These are phyloP conservation scores for Clitopilus hobsonii DNA, from an alignment of 768 basidiomycete genomes.

Conservation along the genomic window DNA sequence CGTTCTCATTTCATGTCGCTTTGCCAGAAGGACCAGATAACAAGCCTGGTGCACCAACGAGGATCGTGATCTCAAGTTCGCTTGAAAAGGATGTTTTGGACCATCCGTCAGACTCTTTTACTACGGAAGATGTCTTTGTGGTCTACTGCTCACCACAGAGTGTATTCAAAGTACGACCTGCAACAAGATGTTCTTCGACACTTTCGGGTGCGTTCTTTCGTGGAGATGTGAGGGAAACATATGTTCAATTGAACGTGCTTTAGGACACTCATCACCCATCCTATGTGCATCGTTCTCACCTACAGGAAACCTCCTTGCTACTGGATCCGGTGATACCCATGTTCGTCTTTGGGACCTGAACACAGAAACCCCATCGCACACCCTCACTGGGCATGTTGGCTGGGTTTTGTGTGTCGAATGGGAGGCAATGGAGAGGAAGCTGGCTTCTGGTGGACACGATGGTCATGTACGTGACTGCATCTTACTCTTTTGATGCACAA, in stretches of 20 bases:
- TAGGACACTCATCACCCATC: conserved; percentile 90
- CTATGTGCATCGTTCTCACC: conserved; percentile 95
- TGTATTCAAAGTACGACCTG: conserved; percentile 90
- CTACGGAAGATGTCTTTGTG: conserved; percentile 82
- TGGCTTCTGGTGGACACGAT: conserved; percentile 94
- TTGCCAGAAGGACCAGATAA: conserved; percentile 53
- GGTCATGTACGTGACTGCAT: conserved; percentile 61
- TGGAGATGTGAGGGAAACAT: too few species aligned
- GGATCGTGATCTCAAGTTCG: conserved; percentile 81
- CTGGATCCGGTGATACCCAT: conserved; percentile 92
- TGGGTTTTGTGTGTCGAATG: conserved; percentile 98
- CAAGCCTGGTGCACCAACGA: conserved; percentile 56
- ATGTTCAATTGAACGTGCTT: too few species aligned
- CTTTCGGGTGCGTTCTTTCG: conserved; percentile 75
- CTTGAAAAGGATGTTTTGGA: conserved; percentile 77
- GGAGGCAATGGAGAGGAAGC: conserved; percentile 86
- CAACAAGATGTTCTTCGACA: conserved; percentile 91
- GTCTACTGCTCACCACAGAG: conserved; percentile 93
- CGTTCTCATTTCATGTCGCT: conserved; percentile 85
- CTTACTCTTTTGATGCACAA: not conserved
- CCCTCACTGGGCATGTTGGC: conserved; percentile 83
- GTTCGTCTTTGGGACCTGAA: conserved; percentile 92
- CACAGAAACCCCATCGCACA: conserved; percentile 88
- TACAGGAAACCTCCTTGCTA: conserved; percentile 85
- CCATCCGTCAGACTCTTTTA: conserved; percentile 67